Conservation (phyloP, 1,139 yeast genomes). For the Debaryomycetaceae sp. region DNA sequence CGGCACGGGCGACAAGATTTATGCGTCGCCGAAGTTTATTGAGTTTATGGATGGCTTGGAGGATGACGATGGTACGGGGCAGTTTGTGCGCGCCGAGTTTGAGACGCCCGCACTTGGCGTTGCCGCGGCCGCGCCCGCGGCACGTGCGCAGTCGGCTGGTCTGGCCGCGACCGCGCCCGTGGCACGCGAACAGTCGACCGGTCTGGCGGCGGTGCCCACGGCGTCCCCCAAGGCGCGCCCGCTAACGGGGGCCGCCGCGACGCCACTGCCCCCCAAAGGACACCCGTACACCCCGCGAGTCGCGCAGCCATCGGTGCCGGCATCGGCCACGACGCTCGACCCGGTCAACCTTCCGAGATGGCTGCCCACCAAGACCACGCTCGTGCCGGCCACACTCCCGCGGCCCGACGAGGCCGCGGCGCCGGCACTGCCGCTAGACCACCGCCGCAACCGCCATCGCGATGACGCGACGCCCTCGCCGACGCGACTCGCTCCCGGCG, state of each 20-base stretch:
- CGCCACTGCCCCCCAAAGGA: constrained; percentile 6
- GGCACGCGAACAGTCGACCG: too few relatives aligned
- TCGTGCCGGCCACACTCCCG: too few relatives aligned
- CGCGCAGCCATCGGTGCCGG: constrained; percentile 3
- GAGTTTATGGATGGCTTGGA: constrained; percentile 39
- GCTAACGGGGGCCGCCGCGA: constrained; percentile 5
- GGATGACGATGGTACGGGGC: constrained; percentile 16
- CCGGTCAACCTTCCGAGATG: constrained; percentile 9
- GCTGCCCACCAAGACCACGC: too few relatives aligned
- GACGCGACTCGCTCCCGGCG: constrained; percentile 5
- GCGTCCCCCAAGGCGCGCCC: constrained; percentile 6
- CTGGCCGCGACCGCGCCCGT: constrained; percentile 5
- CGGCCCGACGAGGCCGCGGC: too few relatives aligned
- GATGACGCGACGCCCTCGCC: constrained; percentile 21
- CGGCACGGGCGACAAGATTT: constrained; percentile 66
- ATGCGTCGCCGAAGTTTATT: constrained; percentile 47
- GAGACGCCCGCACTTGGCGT: constrained; percentile 32
- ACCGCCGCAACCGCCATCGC: too few relatives aligned
- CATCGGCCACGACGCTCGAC: constrained; percentile 7
- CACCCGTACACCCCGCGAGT: constrained; percentile 7
- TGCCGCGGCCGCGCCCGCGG: too few relatives aligned
- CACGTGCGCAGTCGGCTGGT: constrained; percentile 4
- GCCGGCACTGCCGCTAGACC: too few relatives aligned
- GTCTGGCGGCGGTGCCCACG: constrained; percentile 3
- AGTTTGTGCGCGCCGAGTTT: constrained; percentile 25